phyloP scores from a whole-genome alignment of 2,329 filamentous ascomycete genomes.

The Xylariomycetidae sp. region DNA sequence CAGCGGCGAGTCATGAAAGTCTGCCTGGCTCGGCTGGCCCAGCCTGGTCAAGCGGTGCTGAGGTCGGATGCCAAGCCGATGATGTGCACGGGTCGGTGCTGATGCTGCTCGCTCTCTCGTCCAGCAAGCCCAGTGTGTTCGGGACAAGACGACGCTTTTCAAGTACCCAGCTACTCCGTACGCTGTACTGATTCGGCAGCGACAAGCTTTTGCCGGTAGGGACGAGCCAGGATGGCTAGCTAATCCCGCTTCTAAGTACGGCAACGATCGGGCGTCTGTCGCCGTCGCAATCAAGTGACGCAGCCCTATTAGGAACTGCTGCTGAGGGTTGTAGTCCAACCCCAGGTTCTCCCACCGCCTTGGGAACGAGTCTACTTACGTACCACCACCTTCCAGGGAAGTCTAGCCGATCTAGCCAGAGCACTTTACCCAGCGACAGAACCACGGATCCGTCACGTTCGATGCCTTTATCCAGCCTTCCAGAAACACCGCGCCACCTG shows the following conservation, averaged over 20 bases:
- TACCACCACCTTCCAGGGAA: slow-evolving; percentile 3
- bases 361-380: slow-evolving; percentile 4
- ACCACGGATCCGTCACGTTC: slow-evolving; percentile 6
- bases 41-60: too few species aligned
- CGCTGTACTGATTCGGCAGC: too few species aligned
- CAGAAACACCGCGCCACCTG: slow-evolving; percentile 10
- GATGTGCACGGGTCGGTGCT: too few species aligned
- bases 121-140: too few species aligned
- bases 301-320: slow-evolving; percentile 13
- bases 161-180: too few species aligned
- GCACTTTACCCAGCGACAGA: slow-evolving; percentile 9
- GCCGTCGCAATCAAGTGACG: slow-evolving; percentile 10
- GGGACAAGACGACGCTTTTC: too few species aligned
- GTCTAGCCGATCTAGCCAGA: slow-evolving; percentile 4
- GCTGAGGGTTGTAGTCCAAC: slow-evolving; percentile 10
- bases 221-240: too few species aligned
- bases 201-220: too few species aligned
- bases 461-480: slow-evolving; percentile 15
- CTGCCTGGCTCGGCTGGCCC: too few species aligned
- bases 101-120: too few species aligned
- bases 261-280: slow-evolving; percentile 10
- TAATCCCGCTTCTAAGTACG: slow-evolving; percentile 15
- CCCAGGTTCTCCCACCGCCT: slow-evolving; percentile 12
- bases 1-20: too few species aligned
- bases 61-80: too few species aligned